Evolutionary conservation across 2,329 filamentous ascomycete species (phyloP).

Genomic region (Rutstroemia sp.): DNA sequence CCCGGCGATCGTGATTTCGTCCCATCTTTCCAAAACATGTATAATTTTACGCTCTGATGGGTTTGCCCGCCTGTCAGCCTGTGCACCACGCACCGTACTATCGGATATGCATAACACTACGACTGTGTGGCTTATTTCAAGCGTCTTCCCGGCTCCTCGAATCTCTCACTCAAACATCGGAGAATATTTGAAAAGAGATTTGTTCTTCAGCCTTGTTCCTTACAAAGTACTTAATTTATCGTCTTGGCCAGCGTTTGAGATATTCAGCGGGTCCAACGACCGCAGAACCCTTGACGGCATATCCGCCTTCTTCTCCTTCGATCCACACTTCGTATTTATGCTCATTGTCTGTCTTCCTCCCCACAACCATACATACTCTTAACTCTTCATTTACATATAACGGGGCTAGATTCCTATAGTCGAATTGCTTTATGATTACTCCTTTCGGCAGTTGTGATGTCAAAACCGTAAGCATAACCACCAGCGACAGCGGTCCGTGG

Average conservation of each 20-base stretch:
- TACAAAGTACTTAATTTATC: neutral
- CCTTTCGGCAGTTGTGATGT: constrained; percentile 37
- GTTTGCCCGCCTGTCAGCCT: neutral
- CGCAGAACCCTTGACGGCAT: constrained; percentile 54
- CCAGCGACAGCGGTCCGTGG: constrained; percentile 77
- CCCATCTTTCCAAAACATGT: constrained; percentile 9
- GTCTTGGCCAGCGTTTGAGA: neutral
- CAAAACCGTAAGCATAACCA: constrained; percentile 66
- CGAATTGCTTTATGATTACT: constrained; percentile 46
- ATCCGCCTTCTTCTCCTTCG: constrained; percentile 50
- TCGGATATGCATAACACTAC: constrained; percentile 1
- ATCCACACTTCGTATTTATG: constrained; percentile 56
- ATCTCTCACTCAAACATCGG: constrained; percentile 7
- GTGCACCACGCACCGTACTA: neutral
- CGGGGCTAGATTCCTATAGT: constrained; percentile 77
- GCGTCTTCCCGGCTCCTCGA: neutral
- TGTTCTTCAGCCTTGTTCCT: constrained; percentile 7
- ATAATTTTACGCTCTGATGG: neutral
- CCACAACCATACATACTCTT: constrained; percentile 52
- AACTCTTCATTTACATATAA: constrained; percentile 68
- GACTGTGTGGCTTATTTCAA: neutral
- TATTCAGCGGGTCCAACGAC: constrained; percentile 10
- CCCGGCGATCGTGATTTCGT: constrained; percentile 8
- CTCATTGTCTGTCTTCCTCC: constrained; percentile 35
- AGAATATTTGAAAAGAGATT: constrained; percentile 8